Evolutionary conservation across 495 filamentous ascomycete genomes (phyloP).

Genomic region (Hypoxylon fuscum): DNA sequence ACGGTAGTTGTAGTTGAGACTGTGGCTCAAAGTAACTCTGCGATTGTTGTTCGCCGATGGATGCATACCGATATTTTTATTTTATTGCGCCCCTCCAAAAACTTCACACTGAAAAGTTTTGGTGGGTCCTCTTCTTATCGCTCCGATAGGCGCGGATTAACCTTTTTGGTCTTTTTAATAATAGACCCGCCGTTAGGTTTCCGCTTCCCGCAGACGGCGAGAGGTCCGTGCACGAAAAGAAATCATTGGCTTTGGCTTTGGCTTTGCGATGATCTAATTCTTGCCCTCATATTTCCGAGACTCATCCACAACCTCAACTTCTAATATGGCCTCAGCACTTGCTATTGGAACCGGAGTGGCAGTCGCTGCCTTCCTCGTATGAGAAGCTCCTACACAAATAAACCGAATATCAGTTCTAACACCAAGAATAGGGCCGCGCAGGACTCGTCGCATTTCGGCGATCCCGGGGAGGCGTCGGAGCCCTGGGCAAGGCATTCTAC

Average conservation of each 20-base stretch:
- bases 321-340: slow-evolving; percentile 76
- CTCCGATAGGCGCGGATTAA: slow-evolving; percentile 44
- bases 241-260: too few relatives aligned
- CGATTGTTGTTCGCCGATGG: slow-evolving; percentile 13
- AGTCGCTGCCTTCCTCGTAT: slow-evolving; percentile 79
- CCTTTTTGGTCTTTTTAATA: slow-evolving; percentile 18
- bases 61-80: slow-evolving; percentile 15
- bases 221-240: slow-evolving; percentile 30
- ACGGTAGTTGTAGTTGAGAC: slow-evolving; percentile 14
- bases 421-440: slow-evolving; percentile 75
- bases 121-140: slow-evolving; percentile 20
- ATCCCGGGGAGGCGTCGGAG: slow-evolving; percentile 77
- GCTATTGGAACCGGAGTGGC: slow-evolving; percentile 80
- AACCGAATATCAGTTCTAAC: background rate
- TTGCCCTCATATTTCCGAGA: slow-evolving; percentile 16
- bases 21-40: slow-evolving; percentile 9
- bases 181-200: background rate
- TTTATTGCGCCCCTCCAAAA: slow-evolving; percentile 35
- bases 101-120: slow-evolving; percentile 32
- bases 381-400: slow-evolving; percentile 29
- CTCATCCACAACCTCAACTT: background rate
- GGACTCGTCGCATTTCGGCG: slow-evolving; percentile 87
- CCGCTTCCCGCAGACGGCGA: background rate
- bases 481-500: slow-evolving; percentile 90
- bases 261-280: slow-evolving; percentile 11